These are phyloP conservation scores for Ceriops tagal DNA, from an alignment of 345 rosid genomes.

Conservation along the genomic window DNA sequence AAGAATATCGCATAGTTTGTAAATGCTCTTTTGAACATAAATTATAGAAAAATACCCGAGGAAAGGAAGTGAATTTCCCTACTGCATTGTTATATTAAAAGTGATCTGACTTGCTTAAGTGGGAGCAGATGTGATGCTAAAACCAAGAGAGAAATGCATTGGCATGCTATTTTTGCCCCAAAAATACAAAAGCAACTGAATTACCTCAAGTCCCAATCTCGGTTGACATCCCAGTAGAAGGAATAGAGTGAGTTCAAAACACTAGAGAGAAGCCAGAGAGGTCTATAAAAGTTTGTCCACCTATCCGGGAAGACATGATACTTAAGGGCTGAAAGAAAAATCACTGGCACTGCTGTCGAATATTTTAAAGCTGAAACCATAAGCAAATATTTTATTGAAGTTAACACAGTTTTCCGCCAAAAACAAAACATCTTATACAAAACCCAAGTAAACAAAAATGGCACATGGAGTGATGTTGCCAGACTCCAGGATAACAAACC, in stretches of 20 bases:
- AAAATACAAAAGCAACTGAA: constrained; percentile 6
- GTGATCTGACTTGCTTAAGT: neutral
- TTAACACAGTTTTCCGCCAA: constrained; percentile 12
- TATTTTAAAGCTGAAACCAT: constrained; percentile 80
- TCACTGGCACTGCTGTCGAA: constrained; percentile 87
- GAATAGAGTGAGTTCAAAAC: constrained; percentile 82
- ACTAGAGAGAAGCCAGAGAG: constrained; percentile 84
- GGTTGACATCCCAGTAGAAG: constrained; percentile 89
- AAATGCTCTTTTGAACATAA: too few species aligned
- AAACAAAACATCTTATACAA: constrained; percentile 4
- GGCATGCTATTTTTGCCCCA: constrained; percentile 1
- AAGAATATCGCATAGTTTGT: too few species aligned
- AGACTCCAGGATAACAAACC: neutral
- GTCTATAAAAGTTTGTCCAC: constrained; percentile 79
- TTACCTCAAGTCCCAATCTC: constrained; percentile 98
- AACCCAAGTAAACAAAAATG: neutral
- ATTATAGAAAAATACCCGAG: neutral
- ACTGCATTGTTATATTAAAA: neutral
- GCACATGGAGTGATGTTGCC: neutral
- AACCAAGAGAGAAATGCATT: neutral
- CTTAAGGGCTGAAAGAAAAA: constrained; percentile 93
- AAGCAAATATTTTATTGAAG: constrained; percentile 26
- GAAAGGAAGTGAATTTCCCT: neutral
- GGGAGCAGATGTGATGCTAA: neutral
- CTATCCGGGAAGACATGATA: constrained; percentile 67